A percentile compares a stretch with the other conserved stretches of the same genome.
Conservation (phyloP, 2,329 filamentous ascomycete species). For the Penicillium sp. region DNA sequence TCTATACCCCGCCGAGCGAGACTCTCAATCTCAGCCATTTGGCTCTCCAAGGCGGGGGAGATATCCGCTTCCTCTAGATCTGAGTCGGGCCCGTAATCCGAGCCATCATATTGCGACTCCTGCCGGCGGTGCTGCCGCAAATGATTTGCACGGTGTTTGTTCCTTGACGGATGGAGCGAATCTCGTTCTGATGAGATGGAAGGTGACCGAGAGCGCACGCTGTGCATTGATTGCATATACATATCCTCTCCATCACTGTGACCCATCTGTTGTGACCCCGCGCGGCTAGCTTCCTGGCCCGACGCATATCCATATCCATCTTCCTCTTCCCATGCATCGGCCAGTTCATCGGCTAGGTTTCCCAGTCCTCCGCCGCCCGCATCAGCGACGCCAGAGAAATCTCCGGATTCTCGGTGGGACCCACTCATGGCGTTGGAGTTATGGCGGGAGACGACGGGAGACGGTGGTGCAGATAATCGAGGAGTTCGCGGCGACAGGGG, state of each 20-base stretch:
- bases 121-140: slow-evolving; percentile 38
- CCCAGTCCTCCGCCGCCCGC: slow-evolving; percentile 51
- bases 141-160: slow-evolving; percentile 38
- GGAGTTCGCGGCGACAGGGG: slow-evolving; percentile 37
- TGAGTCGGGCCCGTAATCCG: slow-evolving; percentile 57
- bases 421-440: slow-evolving; percentile 37
- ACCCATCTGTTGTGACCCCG: slow-evolving; percentile 31
- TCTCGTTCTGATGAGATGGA: slow-evolving; percentile 24
- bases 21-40: slow-evolving; percentile 56
- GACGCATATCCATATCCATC: slow-evolving; percentile 45
- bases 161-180: slow-evolving; percentile 36
- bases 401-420: slow-evolving; percentile 38
- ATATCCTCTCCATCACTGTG: slow-evolving; percentile 33
- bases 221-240: slow-evolving; percentile 26
- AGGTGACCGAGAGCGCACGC: slow-evolving; percentile 28
- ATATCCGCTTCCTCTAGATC: slow-evolving; percentile 55
- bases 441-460: slow-evolving; percentile 39
- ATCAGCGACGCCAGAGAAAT: slow-evolving; percentile 34
- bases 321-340: slow-evolving; percentile 57
- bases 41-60: slow-evolving; percentile 53
- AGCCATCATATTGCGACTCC: slow-evolving; percentile 54
- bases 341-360: slow-evolving; percentile 63
- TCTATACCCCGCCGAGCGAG: slow-evolving; percentile 53
- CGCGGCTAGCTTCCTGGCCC: slow-evolving; percentile 34
- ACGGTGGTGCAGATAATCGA: slow-evolving; percentile 37